Percentiles rank a stretch among this genome's conserved stretches.
Conservation (phyloP, 1,284 basidiomycete genomes). For the Schizophyllum amplum region DNA sequence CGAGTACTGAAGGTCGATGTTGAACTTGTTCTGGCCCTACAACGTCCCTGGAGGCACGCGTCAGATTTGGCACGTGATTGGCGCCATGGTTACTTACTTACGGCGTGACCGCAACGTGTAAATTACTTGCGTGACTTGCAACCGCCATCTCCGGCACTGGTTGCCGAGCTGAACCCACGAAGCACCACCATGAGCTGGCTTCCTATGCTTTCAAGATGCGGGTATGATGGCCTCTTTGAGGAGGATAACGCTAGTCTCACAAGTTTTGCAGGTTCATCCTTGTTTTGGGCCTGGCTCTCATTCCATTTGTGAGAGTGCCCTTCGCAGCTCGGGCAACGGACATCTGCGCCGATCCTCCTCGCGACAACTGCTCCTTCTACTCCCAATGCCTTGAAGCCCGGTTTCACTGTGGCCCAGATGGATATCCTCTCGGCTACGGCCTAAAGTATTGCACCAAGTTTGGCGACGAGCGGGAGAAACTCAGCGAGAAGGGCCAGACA, state of each 20-base stretch:
- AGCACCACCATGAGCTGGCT: background rate
- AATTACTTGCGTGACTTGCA: background rate
- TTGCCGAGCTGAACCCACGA: background rate
- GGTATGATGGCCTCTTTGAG: background rate
- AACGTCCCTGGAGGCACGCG: too few species aligned
- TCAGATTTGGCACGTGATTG: too few species aligned
- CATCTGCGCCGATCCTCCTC: slow-evolving; percentile 26
- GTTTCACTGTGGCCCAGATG: slow-evolving; percentile 32
- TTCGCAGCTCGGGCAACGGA: background rate
- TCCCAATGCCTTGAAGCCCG: slow-evolving; percentile 32
- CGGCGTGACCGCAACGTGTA: too few species aligned
- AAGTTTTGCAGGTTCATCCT: background rate
- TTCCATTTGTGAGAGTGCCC: background rate
- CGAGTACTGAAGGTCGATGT: too few species aligned
- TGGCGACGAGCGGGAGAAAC: slow-evolving; percentile 16
- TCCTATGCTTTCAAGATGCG: background rate
- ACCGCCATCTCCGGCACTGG: background rate
- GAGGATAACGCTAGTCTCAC: background rate
- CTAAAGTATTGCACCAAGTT: slow-evolving; percentile 32
- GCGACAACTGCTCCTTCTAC: slow-evolving; percentile 35
- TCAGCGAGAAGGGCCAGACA: slow-evolving; percentile 25
- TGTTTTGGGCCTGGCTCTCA: background rate
- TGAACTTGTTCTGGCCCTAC: too few species aligned
- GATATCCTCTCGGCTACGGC: slow-evolving; percentile 36
- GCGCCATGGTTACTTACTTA: too few species aligned